Base-by-base conservation (phyloP, 1,139 yeast genomes). In the Hemisphaericaspora subhashii region DNA sequence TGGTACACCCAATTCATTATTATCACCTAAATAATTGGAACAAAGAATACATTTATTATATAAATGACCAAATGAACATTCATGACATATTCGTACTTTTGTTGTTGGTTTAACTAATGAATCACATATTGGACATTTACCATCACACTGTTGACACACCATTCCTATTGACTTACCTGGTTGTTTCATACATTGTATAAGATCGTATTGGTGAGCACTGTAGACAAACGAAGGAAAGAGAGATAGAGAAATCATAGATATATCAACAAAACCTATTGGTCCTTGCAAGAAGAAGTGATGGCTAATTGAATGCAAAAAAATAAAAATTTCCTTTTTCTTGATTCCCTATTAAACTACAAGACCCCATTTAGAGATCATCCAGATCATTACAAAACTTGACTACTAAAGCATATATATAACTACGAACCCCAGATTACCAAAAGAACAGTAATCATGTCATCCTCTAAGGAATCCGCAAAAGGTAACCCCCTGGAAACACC, bases 181-280 rank as follows among this genome's bases (percentile, higher is more conserved):
- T 53, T 81, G 95, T 55, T 85, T 86, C 75, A 86, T 70, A 58
- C 98, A 90, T 67, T 85, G 83, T 3, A 86, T 78, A 25, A 90
- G 72, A 58, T 90, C 98, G 44, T 84, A 82, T 58, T 89, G 96
- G 60, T 89, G 96, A n/a, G n/a, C n/a, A n/a, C n/a, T n/a, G n/a
- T n/a, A n/a, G n/a, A n/a, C n/a, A n/a, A n/a, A n/a, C n/a, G n/a
- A n/a, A n/a, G n/a, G n/a, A n/a, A n/a, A n/a, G n/a, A n/a, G n/a
- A n/a, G n/a, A n/a, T n/a, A n/a, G n/a, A n/a, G n/a, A n/a, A n/a
- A n/a, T n/a, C n/a, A n/a, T n/a, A n/a, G n/a, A n/a, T n/a, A n/a
- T 21, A 9, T 21, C 23, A 21, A 21, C 23, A 21, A 21, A 21
- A n/a, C n/a, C n/a, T n/a, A n/a, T n/a, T n/a, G n/a, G n/a, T n/a